A percentile compares a stretch with the other conserved stretches of the same genome.
Conservation (phyloP, 2,329 filamentous ascomycete genomes). For the Trichoderma harzianum region DNA sequence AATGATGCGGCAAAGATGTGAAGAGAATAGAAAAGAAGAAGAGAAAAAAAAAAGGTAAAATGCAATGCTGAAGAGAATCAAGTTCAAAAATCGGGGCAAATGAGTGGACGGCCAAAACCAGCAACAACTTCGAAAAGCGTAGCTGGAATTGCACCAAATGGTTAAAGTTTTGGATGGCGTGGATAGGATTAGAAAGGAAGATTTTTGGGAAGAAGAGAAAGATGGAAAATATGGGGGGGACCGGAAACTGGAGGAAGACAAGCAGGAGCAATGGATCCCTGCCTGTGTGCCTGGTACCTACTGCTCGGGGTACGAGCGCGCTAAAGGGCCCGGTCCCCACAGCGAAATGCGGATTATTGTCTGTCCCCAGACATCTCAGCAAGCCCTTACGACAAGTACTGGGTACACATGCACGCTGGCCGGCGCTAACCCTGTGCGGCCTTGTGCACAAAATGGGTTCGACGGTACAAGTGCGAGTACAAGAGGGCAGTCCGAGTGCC, state of each 20-base stretch:
- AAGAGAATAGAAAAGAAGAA: conserved; percentile 2
- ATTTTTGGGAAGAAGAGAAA: background rate
- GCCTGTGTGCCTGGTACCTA: background rate
- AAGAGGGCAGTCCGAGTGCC: background rate
- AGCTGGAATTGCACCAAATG: conserved; percentile 55
- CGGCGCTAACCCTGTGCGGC: background rate
- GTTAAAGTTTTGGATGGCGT: conserved; percentile 19
- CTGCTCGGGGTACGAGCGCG: conserved; percentile 13
- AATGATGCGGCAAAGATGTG: conserved; percentile 10
- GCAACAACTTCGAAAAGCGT: conserved; percentile 51
- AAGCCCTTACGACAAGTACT: background rate
- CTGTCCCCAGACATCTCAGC: conserved; percentile 10
- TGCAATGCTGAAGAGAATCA: conserved; percentile 26
- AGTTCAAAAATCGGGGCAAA: conserved; percentile 34
- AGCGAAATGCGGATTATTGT: conserved; percentile 3
- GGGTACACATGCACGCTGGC: background rate
- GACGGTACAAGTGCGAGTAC: background rate
- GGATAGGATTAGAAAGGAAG: conserved; percentile 18
- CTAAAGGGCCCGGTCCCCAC: conserved; percentile 4
- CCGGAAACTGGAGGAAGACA: conserved; percentile 5
- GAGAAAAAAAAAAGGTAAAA: background rate
- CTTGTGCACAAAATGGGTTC: background rate
- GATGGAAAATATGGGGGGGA: conserved; percentile 8
- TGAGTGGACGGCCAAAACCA: conserved; percentile 62
- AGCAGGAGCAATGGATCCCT: conserved; percentile 10